Evolutionary conservation across 1,284 basidiomycete species (phyloP).

Genomic region (Cryptococcus floricola): DNA sequence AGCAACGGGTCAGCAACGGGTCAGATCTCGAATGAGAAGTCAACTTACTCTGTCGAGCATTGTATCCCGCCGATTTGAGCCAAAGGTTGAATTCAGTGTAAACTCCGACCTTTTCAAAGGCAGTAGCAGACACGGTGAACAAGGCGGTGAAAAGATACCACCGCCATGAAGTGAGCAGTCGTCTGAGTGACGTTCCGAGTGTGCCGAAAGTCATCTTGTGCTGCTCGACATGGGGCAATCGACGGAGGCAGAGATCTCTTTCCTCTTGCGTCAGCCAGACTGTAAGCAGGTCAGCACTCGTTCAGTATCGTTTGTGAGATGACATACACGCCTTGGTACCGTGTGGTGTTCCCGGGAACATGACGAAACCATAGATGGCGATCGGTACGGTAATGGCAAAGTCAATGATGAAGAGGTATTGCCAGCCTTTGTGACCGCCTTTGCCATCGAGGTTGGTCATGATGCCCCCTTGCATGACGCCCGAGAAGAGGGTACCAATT

Average conservation of each 20-base stretch:
- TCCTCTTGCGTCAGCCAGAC: conserved; percentile 40
- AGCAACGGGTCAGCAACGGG: not conserved
- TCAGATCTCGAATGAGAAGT: not conserved
- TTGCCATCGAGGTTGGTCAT: conserved; percentile 28
- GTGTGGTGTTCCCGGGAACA: conserved; percentile 43
- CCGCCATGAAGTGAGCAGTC: conserved; percentile 24
- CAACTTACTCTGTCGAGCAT: conserved; percentile 11
- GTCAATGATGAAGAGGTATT: conserved; percentile 42
- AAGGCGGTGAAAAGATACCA: conserved; percentile 35
- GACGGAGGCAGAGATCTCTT: conserved; percentile 23
- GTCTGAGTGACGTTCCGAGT: conserved; percentile 21
- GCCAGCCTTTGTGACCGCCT: conserved; percentile 29
- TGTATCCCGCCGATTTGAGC: conserved; percentile 27
- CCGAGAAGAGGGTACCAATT: conserved; percentile 38
- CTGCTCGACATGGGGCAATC: conserved; percentile 27
- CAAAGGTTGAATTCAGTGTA: conserved; percentile 37
- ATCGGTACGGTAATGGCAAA: conserved; percentile 37
- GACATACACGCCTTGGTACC: conserved; percentile 33
- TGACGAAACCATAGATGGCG: conserved; percentile 39
- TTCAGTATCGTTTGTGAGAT: not conserved
- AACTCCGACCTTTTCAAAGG: conserved; percentile 37
- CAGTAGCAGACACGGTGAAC: conserved; percentile 31
- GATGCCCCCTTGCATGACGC: conserved; percentile 44
- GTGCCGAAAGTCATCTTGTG: conserved; percentile 25
- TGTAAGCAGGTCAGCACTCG: not conserved